phyloP scores from a whole-genome alignment of 1,284 basidiomycete genomes.

The Chondrostereum purpureum region DNA sequence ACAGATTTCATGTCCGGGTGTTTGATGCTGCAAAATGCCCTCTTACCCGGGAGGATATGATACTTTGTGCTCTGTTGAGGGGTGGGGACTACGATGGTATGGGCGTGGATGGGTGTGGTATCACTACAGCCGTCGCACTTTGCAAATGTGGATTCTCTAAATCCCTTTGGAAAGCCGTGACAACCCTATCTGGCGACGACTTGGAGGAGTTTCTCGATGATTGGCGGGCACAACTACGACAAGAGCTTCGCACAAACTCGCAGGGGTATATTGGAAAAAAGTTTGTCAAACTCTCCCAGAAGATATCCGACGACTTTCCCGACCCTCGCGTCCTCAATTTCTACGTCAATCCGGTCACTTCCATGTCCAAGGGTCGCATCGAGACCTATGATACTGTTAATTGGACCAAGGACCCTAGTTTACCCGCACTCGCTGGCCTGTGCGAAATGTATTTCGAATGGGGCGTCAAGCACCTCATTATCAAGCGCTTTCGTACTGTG shows the following conservation, averaged over 20 bases:
- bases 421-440: conserved; percentile 64
- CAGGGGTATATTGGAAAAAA: conserved; percentile 55
- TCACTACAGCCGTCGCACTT: conserved; percentile 57
- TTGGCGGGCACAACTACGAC: conserved; percentile 60
- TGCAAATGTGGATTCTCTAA: conserved; percentile 70
- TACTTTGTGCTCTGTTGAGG: conserved; percentile 78
- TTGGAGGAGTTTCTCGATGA: conserved; percentile 49
- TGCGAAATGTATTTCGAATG: conserved; percentile 89
- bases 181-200: conserved; percentile 35
- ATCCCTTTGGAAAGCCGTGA: conserved; percentile 55
- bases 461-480: conserved; percentile 74
- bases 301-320: conserved; percentile 55
- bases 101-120: conserved; percentile 59
- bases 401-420: conserved; percentile 62
- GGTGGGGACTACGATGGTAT: conserved; percentile 88
- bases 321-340: conserved; percentile 61
- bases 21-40: conserved; percentile 50
- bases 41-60: conserved; percentile 69
- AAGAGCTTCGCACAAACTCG: conserved; percentile 70
- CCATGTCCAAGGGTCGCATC: conserved; percentile 45
- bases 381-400: conserved; percentile 23
- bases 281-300: conserved; percentile 51
- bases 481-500: conserved; percentile 72
- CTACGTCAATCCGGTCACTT: conserved; percentile 73
- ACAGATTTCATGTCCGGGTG: conserved; percentile 68